Evolutionary conservation across 1,284 basidiomycete genomes (phyloP).

Genomic region (Cutaneotrichosporon dermatis): DNA sequence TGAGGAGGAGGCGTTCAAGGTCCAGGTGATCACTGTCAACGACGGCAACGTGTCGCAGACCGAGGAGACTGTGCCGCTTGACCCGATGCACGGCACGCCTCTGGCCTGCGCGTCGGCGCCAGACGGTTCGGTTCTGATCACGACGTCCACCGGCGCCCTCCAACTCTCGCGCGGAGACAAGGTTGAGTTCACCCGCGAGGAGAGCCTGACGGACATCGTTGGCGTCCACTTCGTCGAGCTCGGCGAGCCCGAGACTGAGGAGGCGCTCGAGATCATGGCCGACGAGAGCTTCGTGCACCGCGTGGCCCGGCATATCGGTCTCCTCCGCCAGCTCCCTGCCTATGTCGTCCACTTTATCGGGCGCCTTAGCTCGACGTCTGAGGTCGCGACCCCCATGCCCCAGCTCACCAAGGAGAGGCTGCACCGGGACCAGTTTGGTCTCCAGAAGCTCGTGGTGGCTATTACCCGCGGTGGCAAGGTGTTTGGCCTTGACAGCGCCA

Average conservation of each 20-base stretch:
- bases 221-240: constrained; percentile 71
- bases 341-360: constrained; percentile 64
- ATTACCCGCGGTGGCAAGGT: constrained; percentile 71
- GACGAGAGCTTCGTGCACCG: constrained; percentile 60
- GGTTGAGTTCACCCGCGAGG: constrained; percentile 75
- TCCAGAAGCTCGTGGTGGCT: constrained; percentile 74
- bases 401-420: constrained; percentile 48
- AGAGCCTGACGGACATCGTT: constrained; percentile 65
- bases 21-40: constrained; percentile 10
- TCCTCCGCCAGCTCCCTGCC: constrained; percentile 66
- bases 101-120: constrained; percentile 6
- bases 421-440: constrained; percentile 75
- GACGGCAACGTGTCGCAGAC: constrained; percentile 13
- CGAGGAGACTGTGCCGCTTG: constrained; percentile 50
- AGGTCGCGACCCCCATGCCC: constrained; percentile 50
- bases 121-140: constrained; percentile 51
- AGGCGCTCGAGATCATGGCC: constrained; percentile 48
- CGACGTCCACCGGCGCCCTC: constrained; percentile 71
- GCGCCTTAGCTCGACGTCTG: constrained; percentile 69
- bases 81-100: constrained; percentile 70
- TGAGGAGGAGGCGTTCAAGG: constrained; percentile 1
- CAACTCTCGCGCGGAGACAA: constrained; percentile 67
- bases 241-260: constrained; percentile 60
- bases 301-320: constrained; percentile 59
- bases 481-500: constrained; percentile 75